These are phyloP conservation scores for Globisporangium alternatum DNA, from an alignment of 352 stramenopile genomes.

Conservation along the genomic window DNA sequence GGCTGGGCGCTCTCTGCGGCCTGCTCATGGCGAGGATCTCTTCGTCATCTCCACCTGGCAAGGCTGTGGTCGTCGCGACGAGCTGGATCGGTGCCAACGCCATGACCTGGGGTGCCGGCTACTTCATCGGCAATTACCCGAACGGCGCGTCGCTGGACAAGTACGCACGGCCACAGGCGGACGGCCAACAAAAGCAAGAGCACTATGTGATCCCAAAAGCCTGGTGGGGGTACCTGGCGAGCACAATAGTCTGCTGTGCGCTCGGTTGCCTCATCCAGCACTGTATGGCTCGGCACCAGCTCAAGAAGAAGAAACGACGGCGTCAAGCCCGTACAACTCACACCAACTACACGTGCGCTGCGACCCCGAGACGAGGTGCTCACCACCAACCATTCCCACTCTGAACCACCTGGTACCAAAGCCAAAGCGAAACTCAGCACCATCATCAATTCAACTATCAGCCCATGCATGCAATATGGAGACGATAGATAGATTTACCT, in stretches of 20 bases:
- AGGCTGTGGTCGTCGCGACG: slow-evolving; percentile 24
- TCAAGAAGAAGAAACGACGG: neutral
- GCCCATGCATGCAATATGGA: neutral
- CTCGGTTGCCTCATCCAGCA: slow-evolving; percentile 29
- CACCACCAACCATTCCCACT: neutral
- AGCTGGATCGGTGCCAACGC: slow-evolving; percentile 29
- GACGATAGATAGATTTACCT: neutral
- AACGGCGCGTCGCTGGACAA: slow-evolving; percentile 17
- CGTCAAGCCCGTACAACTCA: neutral
- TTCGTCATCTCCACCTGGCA: neutral
- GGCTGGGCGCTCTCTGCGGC: slow-evolving; percentile 3
- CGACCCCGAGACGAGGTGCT: neutral
- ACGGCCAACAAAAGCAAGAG: too few species aligned
- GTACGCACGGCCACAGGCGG: slow-evolving; percentile 7
- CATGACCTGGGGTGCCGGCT: slow-evolving; percentile 25
- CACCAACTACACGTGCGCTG: slow-evolving; percentile 4
- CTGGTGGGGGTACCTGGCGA: slow-evolving; percentile 34
- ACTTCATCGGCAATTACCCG: slow-evolving; percentile 35
- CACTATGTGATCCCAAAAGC: slow-evolving; percentile 16
- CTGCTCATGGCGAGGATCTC: slow-evolving; percentile 3
- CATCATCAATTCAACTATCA: neutral
- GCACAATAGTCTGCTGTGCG: slow-evolving; percentile 20
- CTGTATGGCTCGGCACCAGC: neutral
- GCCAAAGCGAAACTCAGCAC: neutral
- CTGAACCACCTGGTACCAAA: neutral